A percentile compares a stretch with the other conserved stretches of the same genome.
Conservation (phyloP, 169 alveolate species). For the Cryptosporidium parvum region DNA sequence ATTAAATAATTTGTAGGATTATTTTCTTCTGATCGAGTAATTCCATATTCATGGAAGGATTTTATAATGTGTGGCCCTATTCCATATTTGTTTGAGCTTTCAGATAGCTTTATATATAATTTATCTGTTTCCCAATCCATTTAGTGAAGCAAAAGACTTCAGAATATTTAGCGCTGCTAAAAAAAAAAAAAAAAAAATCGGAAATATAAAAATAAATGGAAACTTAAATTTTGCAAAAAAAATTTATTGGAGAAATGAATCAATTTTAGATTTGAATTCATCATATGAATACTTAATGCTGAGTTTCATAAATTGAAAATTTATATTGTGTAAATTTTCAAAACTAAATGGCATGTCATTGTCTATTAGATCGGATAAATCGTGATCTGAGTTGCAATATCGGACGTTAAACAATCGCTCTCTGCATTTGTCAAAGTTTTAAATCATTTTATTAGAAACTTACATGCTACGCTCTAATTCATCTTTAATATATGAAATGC, state of each 20-base stretch:
- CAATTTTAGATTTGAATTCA: background rate
- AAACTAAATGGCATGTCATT: conserved; percentile 20
- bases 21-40: background rate
- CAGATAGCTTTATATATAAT: conserved; percentile 14
- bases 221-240: background rate
- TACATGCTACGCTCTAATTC: conserved; percentile 69
- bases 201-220: background rate
- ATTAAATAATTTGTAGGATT: background rate
- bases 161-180: conserved; percentile 22
- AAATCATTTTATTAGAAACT: conserved; percentile 12
- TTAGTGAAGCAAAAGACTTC: background rate
- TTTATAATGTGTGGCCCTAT: background rate
- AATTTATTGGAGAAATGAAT: background rate
- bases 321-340: conserved; percentile 10
- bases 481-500: conserved; percentile 37
- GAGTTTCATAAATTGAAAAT: conserved; percentile 3
- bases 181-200: too few species aligned
- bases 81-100: background rate
- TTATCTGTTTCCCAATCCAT: conserved; percentile 55
- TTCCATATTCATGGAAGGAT: background rate
- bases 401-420: conserved; percentile 6
- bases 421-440: background rate
- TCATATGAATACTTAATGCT: conserved; percentile 12
- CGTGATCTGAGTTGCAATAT: background rate
- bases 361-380: background rate